Evolutionary conservation across 2,329 filamentous ascomycete species (phyloP), one percentile per base, ranked within the genome.

Genomic region (Aspergillus latus): DNA sequence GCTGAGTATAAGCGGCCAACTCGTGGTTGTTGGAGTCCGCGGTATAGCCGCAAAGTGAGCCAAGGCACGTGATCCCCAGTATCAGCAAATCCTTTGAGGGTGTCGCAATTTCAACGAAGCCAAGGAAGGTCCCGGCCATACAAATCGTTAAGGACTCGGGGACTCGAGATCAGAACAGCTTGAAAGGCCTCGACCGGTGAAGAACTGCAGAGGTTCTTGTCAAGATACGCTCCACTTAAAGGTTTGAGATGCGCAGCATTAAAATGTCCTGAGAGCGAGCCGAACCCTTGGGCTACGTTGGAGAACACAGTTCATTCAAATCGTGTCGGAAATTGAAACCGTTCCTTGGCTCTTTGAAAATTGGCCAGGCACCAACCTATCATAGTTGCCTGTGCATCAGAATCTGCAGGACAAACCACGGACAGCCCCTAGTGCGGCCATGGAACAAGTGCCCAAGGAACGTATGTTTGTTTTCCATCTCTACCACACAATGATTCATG

Each of bases 381-480:
- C 29, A 46, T 10, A 46, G 15, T 15, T 6, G 13, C 16, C 5
- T 34, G 21, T 16, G 13, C n/a, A 46, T 36, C 48, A 50, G 26
- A 28, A 39, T 42, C 48, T 40, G 48, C 26, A 43, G 37, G 21
- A 32, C 34, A 21, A 7, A 34, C 37, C 45, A 49, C 26, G 44
- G 44, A 16, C 47, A 39, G 26, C 58, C 53, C 54, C 61, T 58
- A 26, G 4, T 15, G 42, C 37, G 59, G 51, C 62, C 62, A 53
- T 49, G 58, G 52, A 26, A 52, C 56, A 21, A n/a, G 8, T 29
- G 37, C 46, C 62, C 62, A 63, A 45, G 61, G 61, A 58, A 58
- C 43, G 46, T 4, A 39, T 63, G 57, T 63, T 63, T 62, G 63
- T 54, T 62, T 62, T 42, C 39, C 16, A 13, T 29, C 28, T 11